phyloP scores from a whole-genome alignment of 2,329 filamentous ascomycete species.

The Aspergillus eucalypticola region DNA sequence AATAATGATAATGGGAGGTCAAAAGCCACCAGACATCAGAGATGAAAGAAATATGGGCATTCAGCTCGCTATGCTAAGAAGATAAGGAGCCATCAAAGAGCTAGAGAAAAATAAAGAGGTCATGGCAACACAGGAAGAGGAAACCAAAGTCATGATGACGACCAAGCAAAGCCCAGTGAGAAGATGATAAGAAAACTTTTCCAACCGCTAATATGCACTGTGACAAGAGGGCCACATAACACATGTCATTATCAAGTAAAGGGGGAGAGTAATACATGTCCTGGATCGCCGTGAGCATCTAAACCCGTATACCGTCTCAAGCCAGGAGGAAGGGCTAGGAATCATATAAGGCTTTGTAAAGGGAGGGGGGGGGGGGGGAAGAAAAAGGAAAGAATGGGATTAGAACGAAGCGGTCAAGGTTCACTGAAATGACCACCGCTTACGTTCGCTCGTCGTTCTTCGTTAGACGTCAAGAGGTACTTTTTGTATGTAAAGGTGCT shows the following conservation, averaged over 20 bases:
- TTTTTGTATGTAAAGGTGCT: slow-evolving; percentile 11
- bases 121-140: slow-evolving; percentile 27
- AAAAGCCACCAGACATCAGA: slow-evolving; percentile 10
- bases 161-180: slow-evolving; percentile 28
- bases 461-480: neutral
- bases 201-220: slow-evolving; percentile 46
- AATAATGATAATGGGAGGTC: too few relatives aligned
- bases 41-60: slow-evolving; percentile 27
- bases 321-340: slow-evolving; percentile 25
- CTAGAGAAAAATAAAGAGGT: slow-evolving; percentile 25
- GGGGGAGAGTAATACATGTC: slow-evolving; percentile 40
- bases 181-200: slow-evolving; percentile 40
- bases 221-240: slow-evolving; percentile 41
- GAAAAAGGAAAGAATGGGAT: slow-evolving; percentile 7
- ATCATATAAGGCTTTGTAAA: slow-evolving; percentile 17
- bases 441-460: slow-evolving; percentile 10
- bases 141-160: slow-evolving; percentile 25
- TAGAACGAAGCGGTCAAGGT: slow-evolving; percentile 11
- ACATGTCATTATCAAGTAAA: slow-evolving; percentile 42
- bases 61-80: slow-evolving; percentile 41
- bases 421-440: slow-evolving; percentile 5
- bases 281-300: slow-evolving; percentile 25
- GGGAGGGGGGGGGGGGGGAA: too few relatives aligned
- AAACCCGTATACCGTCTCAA: slow-evolving; percentile 21
- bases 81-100: slow-evolving; percentile 24